phyloP scores from a whole-genome alignment of 129 eudicot genomes.

The carrot (Daucus carota) region DNA sequence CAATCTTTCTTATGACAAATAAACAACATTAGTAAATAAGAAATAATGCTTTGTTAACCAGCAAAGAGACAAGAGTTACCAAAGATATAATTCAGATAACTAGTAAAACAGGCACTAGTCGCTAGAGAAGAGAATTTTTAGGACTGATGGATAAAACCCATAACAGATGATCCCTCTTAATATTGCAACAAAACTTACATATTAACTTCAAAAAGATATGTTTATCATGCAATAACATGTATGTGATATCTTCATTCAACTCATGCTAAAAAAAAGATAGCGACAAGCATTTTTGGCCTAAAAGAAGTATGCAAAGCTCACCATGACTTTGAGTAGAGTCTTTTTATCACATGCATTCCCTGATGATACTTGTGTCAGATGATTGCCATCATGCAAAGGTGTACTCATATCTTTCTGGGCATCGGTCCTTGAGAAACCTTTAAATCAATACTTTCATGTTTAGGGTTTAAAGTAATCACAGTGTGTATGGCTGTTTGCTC shows the following conservation, averaged over 20 bases:
- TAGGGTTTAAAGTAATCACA: slow-evolving; percentile 83
- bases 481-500: slow-evolving; percentile 63
- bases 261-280: background rate
- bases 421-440: slow-evolving; percentile 66
- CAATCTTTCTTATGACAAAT: background rate
- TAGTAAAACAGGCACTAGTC: background rate
- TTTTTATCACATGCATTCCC: slow-evolving; percentile 64
- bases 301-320: slow-evolving; percentile 22
- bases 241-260: background rate
- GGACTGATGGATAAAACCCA: background rate
- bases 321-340: slow-evolving; percentile 89
- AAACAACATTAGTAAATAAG: background rate
- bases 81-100: background rate
- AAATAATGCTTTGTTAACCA: background rate
- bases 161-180: background rate
- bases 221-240: too few species aligned
- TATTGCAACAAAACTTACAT: background rate
- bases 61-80: background rate
- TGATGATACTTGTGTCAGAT: slow-evolving; percentile 60
- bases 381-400: slow-evolving; percentile 51
- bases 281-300: background rate
- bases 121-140: background rate
- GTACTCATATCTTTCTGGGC: slow-evolving; percentile 43
- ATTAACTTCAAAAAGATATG: background rate
- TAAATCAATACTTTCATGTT: slow-evolving; percentile 87